A percentile compares a stretch with the other conserved stretches of the same genome.
These are phyloP conservation scores for Meripilus lineatus DNA, from an alignment of 1,284 basidiomycete genomes.

Conservation along the genomic window DNA sequence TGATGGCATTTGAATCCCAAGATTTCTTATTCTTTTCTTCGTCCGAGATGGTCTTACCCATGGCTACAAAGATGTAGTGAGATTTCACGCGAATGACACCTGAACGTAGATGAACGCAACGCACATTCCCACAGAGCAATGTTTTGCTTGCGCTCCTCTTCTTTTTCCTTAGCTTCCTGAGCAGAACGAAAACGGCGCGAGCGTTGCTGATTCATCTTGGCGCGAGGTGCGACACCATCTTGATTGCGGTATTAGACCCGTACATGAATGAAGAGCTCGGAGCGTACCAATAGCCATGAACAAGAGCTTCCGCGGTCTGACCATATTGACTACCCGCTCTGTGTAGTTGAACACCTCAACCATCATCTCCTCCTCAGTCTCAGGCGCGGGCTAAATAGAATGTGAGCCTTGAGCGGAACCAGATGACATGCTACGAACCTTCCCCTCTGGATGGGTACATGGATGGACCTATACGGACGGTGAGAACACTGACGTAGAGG, in stretches of 20 bases:
- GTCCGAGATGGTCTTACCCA: slow-evolving; percentile 87
- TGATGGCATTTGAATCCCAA: slow-evolving; percentile 99
- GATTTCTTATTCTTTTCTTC: slow-evolving; percentile 81
- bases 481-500: slow-evolving; percentile 8
- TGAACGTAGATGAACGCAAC: slow-evolving; percentile 16
- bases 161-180: slow-evolving; percentile 94
- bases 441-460: slow-evolving; percentile 97
- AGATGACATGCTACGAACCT: slow-evolving; percentile 40
- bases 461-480: slow-evolving; percentile 77
- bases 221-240: slow-evolving; percentile 97
- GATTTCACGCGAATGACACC: not conserved
- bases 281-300: slow-evolving; percentile 95
- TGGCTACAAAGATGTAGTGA: slow-evolving; percentile 43
- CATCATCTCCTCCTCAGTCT: slow-evolving; percentile 99
- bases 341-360: slow-evolving; percentile 96
- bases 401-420: slow-evolving; percentile 3
- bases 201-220: slow-evolving; percentile 99
- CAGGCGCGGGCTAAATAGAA: slow-evolving; percentile 72
- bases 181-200: slow-evolving; percentile 93
- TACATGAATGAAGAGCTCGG: slow-evolving; percentile 5
- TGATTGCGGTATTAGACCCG: slow-evolving; percentile 5
- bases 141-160: slow-evolving; percentile 77
- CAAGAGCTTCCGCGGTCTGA: slow-evolving; percentile 89
- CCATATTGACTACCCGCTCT: slow-evolving; percentile 96
- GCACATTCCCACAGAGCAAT: slow-evolving; percentile 82